Evolutionary conservation across 345 rosid species (phyloP).

Genomic region (Sisymbrium altissimum): DNA sequence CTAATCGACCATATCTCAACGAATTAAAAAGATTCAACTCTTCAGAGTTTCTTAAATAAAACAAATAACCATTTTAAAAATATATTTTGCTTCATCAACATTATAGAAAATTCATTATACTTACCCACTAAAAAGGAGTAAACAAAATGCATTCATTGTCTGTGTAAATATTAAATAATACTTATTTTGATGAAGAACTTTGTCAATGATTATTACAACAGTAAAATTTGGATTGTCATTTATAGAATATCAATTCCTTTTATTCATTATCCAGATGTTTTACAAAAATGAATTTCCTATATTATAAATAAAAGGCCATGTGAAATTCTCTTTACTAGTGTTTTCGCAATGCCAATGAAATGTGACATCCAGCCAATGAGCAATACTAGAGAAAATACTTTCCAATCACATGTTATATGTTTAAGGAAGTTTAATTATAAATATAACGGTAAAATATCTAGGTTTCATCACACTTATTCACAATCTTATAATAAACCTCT

Average conservation of each 20-base stretch:
- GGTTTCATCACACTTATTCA: too few species aligned
- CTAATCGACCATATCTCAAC: not conserved
- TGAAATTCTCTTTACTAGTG: constrained; percentile 12
- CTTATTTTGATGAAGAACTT: not conserved
- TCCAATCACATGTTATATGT: constrained; percentile 7
- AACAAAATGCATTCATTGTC: not conserved
- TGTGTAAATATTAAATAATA: not conserved
- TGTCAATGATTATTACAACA: not conserved
- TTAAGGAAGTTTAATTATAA: not conserved
- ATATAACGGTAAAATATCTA: too few species aligned
- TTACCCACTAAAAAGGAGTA: not conserved
- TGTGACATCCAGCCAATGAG: constrained; percentile 28
- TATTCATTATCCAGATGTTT: not conserved
- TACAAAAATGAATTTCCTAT: not conserved
- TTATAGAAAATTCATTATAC: not conserved
- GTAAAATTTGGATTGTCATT: not conserved
- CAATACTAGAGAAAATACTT: constrained; percentile 13
- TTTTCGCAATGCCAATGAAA: too few species aligned
- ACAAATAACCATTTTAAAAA: not conserved
- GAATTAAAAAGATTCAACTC: not conserved
- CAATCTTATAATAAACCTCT: not conserved
- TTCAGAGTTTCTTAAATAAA: not conserved
- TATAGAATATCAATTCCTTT: too few species aligned
- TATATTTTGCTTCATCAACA: not conserved
- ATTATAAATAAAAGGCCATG: constrained; percentile 4